Percentiles rank a stretch among this genome's conserved stretches.
phyloP scores from a whole-genome alignment of 352 stramenopile genomes.

The Globisporangium sylvaticum region DNA sequence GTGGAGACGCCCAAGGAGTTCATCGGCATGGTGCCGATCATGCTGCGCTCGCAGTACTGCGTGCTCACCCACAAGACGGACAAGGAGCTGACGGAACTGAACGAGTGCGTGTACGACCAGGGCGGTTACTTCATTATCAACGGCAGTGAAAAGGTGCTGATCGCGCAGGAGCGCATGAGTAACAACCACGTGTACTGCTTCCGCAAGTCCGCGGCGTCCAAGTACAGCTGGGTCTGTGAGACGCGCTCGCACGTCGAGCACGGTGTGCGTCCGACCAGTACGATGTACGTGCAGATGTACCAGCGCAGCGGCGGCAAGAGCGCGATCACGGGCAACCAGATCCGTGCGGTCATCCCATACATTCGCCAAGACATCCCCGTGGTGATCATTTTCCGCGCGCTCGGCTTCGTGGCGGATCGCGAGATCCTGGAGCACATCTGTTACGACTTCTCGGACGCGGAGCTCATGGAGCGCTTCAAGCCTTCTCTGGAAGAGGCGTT shows the following conservation, averaged over 20 bases:
- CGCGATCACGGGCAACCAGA: conserved; percentile 97
- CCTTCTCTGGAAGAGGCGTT: conserved; percentile 98
- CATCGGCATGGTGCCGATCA: conserved; percentile 98
- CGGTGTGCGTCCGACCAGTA: conserved; percentile 92
- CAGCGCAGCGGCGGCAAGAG: conserved; percentile 92
- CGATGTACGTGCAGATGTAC: conserved; percentile 99
- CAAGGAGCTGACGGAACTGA: conserved; percentile 91
- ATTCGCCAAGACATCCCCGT: conserved; percentile 98
- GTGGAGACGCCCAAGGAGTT: conserved; percentile 92
- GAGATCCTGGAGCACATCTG: conserved; percentile 99
- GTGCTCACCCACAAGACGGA: conserved; percentile 92
- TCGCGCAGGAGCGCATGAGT: conserved; percentile 98
- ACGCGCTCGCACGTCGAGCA: conserved; percentile 96
- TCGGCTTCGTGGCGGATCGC: conserved; percentile 95
- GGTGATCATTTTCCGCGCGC: conserved; percentile 98
- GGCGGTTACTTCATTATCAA: conserved; percentile 99
- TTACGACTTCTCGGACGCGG: conserved; percentile 96
- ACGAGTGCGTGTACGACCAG: conserved; percentile 99
- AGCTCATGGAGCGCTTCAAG: conserved; percentile 99
- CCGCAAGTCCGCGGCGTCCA: conserved; percentile 96
- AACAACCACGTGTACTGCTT: conserved; percentile 99
- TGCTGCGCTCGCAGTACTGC: conserved; percentile 96
- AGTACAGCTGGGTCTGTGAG: conserved; percentile 96
- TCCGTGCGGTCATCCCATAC: conserved; percentile 96
- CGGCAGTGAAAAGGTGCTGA: conserved; percentile 97